Percentiles rank a stretch among this genome's conserved stretches.
These are phyloP conservation scores for Debaryomyces nepalensis DNA, from an alignment of 1,139 yeast species.

Conservation along the genomic window DNA sequence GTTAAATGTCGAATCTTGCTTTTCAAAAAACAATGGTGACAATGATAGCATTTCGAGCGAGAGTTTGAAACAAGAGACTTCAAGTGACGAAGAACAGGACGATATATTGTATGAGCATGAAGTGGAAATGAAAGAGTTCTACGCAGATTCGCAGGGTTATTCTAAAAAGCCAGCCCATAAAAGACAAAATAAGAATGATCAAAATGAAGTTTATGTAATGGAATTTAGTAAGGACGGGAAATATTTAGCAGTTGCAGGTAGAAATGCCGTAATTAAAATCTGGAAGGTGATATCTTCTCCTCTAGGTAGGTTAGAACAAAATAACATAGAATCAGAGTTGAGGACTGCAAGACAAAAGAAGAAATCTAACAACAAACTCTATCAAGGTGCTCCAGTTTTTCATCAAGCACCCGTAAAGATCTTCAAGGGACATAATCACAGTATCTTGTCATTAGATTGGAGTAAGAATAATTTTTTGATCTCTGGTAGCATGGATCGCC, in stretches of 20 bases:
- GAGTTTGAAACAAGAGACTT: background rate
- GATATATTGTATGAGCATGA: slow-evolving; percentile 7
- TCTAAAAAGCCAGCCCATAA: slow-evolving; percentile 8
- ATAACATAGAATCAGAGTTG: slow-evolving; percentile 23
- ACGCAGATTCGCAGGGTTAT: slow-evolving; percentile 6
- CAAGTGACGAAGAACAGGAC: slow-evolving; percentile 12
- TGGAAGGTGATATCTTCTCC: slow-evolving; percentile 84
- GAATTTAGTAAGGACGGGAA: slow-evolving; percentile 80
- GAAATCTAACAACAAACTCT: slow-evolving; percentile 24
- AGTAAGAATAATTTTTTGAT: slow-evolving; percentile 81
- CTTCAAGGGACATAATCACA: slow-evolving; percentile 70
- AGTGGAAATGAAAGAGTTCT: background rate
- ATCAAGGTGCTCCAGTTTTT: slow-evolving; percentile 75
- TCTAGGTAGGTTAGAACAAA: slow-evolving; percentile 56
- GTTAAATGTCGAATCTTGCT: slow-evolving; percentile 36
- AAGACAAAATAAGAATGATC: slow-evolving; percentile 16
- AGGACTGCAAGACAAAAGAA: slow-evolving; percentile 1
- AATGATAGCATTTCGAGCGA: slow-evolving; percentile 16
- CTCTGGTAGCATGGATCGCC: slow-evolving; percentile 84
- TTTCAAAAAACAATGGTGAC: slow-evolving; percentile 13
- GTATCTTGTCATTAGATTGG: slow-evolving; percentile 82
- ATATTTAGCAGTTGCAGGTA: slow-evolving; percentile 82
- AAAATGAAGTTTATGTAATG: slow-evolving; percentile 68
- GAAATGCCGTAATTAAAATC: slow-evolving; percentile 65
- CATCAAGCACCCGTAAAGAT: slow-evolving; percentile 66